Conservation (phyloP, 2,329 filamentous ascomycete genomes). For the Aurifilum marmelostoma region DNA sequence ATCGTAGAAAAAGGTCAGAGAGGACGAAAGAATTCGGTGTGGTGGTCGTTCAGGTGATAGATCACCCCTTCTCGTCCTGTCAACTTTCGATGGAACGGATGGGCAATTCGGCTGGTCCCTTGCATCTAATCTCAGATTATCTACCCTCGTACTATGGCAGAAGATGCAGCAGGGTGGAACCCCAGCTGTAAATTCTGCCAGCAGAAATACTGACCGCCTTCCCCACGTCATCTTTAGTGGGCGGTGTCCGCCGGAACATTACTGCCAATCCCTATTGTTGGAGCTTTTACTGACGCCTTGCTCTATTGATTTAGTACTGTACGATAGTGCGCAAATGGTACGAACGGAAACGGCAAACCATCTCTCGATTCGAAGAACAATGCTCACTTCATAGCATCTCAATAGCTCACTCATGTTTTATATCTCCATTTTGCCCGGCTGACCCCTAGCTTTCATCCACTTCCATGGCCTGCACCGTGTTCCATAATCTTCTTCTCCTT, state of each 20-base stretch:
- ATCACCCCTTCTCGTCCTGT: not conserved
- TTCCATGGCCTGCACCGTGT: no score
- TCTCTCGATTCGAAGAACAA: not conserved
- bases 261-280: not conserved
- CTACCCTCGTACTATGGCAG: not conserved
- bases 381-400: not conserved
- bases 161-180: slow-evolving; percentile 1
- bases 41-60: not conserved
- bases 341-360: no score
- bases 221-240: slow-evolving; percentile 2
- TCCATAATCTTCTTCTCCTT: not conserved
- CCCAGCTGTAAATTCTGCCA: slow-evolving; percentile 21
- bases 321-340: not conserved
- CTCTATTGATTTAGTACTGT: not conserved
- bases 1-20: not conserved
- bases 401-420: not conserved
- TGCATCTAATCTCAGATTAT: slow-evolving; percentile 11
- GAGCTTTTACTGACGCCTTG: not conserved
- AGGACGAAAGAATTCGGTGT: not conserved
- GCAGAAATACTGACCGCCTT: slow-evolving; percentile 29
- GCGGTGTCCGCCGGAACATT: slow-evolving; percentile 21
- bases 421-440: no score
- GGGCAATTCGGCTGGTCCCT: not conserved
- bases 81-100: not conserved
- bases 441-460: no score